Conservation (phyloP, 1,284 basidiomycete genomes). For the Chiua sp. region DNA sequence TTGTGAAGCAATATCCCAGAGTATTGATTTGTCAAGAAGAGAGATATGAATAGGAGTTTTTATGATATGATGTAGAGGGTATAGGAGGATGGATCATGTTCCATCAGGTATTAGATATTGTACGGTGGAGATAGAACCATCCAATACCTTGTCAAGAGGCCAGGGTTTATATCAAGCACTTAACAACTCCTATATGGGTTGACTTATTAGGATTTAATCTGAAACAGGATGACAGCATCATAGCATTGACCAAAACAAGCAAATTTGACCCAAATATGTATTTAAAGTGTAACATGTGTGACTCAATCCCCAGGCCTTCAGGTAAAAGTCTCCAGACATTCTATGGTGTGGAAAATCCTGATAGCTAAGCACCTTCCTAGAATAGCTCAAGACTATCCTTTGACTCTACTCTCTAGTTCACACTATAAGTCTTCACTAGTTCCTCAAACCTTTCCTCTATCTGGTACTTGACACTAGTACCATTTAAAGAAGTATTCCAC, state of each 20-base stretch:
- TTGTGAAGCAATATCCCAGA: background rate
- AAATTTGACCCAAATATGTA: background rate
- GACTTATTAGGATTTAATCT: background rate
- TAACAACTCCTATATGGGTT: background rate
- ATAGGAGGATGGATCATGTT: background rate
- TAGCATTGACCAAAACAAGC: background rate
- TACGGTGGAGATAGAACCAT: too few species aligned
- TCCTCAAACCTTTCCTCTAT: too few species aligned
- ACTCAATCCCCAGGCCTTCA: background rate
- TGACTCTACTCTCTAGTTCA: too few species aligned
- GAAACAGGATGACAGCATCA: background rate
- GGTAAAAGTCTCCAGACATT: constrained; percentile 6
- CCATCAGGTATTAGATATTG: background rate
- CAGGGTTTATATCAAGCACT: too few species aligned
- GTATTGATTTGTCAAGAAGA: background rate
- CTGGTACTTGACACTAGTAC: too few species aligned
- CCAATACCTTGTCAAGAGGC: background rate
- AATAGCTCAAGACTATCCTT: background rate
- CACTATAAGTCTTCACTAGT: too few species aligned
- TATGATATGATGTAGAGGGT: background rate
- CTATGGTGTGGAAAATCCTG: background rate
- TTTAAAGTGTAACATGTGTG: background rate
- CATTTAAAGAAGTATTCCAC: too few species aligned
- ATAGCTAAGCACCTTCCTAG: background rate
- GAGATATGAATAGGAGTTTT: background rate